phyloP scores from a whole-genome alignment of 306 rosid genomes.

The barrel medic (Medicago truncatula) region MtrunA17r5.0-ANR NC_053044.1:47725501-47726000 shows the following conservation, averaged over 20 bases:
- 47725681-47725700: constrained; percentile 20
- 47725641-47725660: constrained; percentile 19
- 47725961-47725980: neutral
- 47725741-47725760: constrained; percentile 19
- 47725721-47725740: constrained; percentile 18
- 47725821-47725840: neutral
- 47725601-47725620: too few relatives aligned
- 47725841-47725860: neutral
- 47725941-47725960: neutral
- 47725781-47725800: constrained; percentile 11
- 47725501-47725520: too few relatives aligned
- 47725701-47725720: neutral
- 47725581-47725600: too few relatives aligned
- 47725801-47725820: constrained; percentile 1
- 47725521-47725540: too few relatives aligned
- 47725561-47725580: neutral
- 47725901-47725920: constrained; percentile 9
- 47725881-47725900: constrained; percentile 14
- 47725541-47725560: too few relatives aligned
- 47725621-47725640: too few relatives aligned
- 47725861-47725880: constrained; percentile 1
- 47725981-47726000: too few relatives aligned
- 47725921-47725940: neutral
- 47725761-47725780: neutral
- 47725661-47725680: constrained; percentile 18